Evolutionary conservation across 208 protist genomes (phyloP).

Genomic region (Herpetomonas muscarum): DNA sequence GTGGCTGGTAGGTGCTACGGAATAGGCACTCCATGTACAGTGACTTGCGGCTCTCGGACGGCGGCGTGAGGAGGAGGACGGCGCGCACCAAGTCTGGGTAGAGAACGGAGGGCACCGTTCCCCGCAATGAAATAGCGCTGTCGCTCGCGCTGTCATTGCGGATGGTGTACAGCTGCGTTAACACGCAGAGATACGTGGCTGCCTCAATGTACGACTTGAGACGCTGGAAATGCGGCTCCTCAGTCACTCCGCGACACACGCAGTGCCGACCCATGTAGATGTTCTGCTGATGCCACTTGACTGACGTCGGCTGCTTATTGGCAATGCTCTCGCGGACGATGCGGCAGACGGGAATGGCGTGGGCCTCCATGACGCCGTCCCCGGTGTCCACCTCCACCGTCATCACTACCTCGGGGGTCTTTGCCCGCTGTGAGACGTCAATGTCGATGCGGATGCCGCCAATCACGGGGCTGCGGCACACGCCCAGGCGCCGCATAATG

Average conservation of each 20-base stretch:
- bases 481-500: slow-evolving; percentile 42
- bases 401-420: background rate
- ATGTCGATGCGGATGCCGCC: slow-evolving; percentile 30
- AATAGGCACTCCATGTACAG: slow-evolving; percentile 47
- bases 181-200: slow-evolving; percentile 50
- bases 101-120: slow-evolving; percentile 28
- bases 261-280: slow-evolving; percentile 38
- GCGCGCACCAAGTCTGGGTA: slow-evolving; percentile 53
- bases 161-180: slow-evolving; percentile 33
- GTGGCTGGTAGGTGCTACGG: slow-evolving; percentile 22
- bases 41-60: slow-evolving; percentile 13
- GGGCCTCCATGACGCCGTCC: background rate
- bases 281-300: slow-evolving; percentile 18
- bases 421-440: background rate
- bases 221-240: slow-evolving; percentile 27
- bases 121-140: too few relatives aligned
- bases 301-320: slow-evolving; percentile 19
- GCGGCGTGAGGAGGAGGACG: slow-evolving; percentile 23
- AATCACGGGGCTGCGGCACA: slow-evolving; percentile 44
- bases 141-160: slow-evolving; percentile 10
- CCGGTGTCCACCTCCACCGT: background rate
- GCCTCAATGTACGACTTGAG: slow-evolving; percentile 62
- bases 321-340: slow-evolving; percentile 27
- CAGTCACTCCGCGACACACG: slow-evolving; percentile 26
- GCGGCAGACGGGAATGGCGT: slow-evolving; percentile 23